These are phyloP conservation scores for Ceratobasidium sp. DNA, from an alignment of 1,284 basidiomycete species.

Conservation along the genomic window DNA sequence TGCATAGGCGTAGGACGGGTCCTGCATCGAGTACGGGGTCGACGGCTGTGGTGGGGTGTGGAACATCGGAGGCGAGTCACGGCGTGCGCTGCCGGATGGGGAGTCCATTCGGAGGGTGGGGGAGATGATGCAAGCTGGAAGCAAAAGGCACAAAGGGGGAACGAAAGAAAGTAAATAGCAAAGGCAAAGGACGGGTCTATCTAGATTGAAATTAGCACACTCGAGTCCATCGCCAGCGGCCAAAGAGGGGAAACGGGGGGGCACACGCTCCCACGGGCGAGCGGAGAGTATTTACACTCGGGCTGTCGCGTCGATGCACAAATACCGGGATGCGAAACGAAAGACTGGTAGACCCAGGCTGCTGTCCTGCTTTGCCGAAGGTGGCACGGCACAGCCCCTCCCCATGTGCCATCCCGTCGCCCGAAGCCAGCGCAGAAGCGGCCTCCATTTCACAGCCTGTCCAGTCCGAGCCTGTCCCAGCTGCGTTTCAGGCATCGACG, in stretches of 20 bases:
- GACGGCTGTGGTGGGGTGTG: conserved; percentile 25
- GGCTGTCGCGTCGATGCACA: not conserved
- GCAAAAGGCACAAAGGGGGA: conserved; percentile 7
- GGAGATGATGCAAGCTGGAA: not conserved
- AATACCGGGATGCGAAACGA: conserved; percentile 32
- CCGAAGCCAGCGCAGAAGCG: not conserved
- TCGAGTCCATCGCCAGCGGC: conserved; percentile 38
- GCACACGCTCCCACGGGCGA: conserved; percentile 1
- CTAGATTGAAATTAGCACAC: conserved; percentile 11
- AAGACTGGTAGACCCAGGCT: not conserved
- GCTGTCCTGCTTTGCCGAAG: conserved; percentile 14
- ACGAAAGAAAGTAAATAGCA: conserved; percentile 17
- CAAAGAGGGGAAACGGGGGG: not conserved
- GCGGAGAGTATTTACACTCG: conserved; percentile 27
- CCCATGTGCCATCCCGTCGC: conserved; percentile 20
- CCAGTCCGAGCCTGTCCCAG: too few relatives aligned
- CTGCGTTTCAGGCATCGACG: not conserved
- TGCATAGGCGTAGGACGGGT: conserved; percentile 12
- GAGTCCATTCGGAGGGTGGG: conserved; percentile 24
- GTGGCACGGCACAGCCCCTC: conserved; percentile 20
- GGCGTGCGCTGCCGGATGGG: conserved; percentile 32
- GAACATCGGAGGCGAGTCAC: conserved; percentile 12
- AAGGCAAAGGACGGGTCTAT: conserved; percentile 11
- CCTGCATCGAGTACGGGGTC: conserved; percentile 20
- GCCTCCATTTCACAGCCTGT: conserved; percentile 1